Conservation (phyloP, 1,139 yeast genomes). For the Magnusiomyces clavatus region DNA sequence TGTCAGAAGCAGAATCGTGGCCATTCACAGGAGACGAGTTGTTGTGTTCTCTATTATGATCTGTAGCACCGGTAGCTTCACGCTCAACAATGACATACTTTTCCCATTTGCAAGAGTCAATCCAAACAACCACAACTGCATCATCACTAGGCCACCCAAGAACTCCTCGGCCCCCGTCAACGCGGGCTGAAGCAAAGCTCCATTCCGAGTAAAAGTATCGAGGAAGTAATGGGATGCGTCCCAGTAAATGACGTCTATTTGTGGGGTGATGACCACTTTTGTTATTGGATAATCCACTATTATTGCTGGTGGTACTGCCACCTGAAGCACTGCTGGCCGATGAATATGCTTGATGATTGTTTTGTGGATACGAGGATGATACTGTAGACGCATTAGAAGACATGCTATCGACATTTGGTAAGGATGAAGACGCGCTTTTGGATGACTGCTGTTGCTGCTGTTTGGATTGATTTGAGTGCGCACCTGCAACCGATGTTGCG, state of each 20-base stretch:
- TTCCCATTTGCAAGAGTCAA: constrained; percentile 67
- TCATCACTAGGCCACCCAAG: constrained; percentile 76
- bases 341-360: background rate
- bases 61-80: constrained; percentile 20
- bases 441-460: background rate
- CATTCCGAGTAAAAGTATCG: constrained; percentile 78
- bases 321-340: background rate
- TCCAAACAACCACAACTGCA: constrained; percentile 63
- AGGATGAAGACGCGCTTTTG: background rate
- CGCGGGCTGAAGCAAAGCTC: constrained; percentile 79
- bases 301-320: background rate
- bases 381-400: background rate
- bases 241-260: constrained; percentile 61
- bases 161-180: constrained; percentile 45
- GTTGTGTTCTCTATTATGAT: background rate
- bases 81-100: constrained; percentile 62
- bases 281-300: background rate
- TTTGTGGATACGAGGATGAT: too few relatives aligned
- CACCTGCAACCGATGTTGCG: constrained; percentile 28
- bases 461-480: background rate
- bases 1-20: constrained; percentile 11
- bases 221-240: constrained; percentile 62
- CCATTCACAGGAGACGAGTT: constrained; percentile 9
- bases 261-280: constrained; percentile 15
- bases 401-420: background rate